Evolutionary conservation across 768 basidiomycete genomes (phyloP).

Genomic region (Lactarius evosmus): DNA sequence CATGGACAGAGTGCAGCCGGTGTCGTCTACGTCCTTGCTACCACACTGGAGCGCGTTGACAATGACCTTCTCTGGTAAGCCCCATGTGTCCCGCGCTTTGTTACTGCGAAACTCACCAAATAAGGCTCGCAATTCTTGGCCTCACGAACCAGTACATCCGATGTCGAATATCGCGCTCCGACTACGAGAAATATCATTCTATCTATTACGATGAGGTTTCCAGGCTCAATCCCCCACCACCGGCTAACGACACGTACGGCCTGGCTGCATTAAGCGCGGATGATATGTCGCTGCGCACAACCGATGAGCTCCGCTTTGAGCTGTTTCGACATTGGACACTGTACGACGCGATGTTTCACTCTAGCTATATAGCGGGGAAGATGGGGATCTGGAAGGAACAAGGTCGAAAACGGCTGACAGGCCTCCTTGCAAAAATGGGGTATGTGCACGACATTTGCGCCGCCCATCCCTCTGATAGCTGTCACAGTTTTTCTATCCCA

Average conservation of each 20-base stretch:
- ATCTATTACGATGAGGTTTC: slow-evolving; percentile 90
- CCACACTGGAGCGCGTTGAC: slow-evolving; percentile 86
- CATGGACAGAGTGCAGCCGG: slow-evolving; percentile 88
- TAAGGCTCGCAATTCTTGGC: slow-evolving; percentile 88
- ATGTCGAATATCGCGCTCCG: slow-evolving; percentile 80
- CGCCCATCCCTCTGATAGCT: slow-evolving; percentile 3
- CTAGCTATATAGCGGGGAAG: slow-evolving; percentile 91
- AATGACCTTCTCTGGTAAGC: slow-evolving; percentile 89
- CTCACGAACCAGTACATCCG: slow-evolving; percentile 90
- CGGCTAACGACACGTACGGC: slow-evolving; percentile 42
- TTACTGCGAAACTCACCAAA: neutral
- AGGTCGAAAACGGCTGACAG: slow-evolving; percentile 84
- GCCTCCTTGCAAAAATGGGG: slow-evolving; percentile 98
- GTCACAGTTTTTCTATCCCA: slow-evolving; percentile 77
- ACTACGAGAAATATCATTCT: slow-evolving; percentile 77
- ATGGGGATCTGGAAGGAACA: slow-evolving; percentile 96
- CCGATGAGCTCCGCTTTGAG: slow-evolving; percentile 91
- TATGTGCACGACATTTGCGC: slow-evolving; percentile 35
- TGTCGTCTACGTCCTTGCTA: slow-evolving; percentile 86
- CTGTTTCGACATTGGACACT: slow-evolving; percentile 97
- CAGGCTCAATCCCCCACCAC: slow-evolving; percentile 72
- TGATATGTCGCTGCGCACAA: slow-evolving; percentile 75
- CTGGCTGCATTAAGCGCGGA: slow-evolving; percentile 68
- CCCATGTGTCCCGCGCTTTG: neutral
- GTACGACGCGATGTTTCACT: slow-evolving; percentile 98